Evolutionary conservation across 164 flowering plant species (phyloP), one percentile per base, ranked within the genome.

Genomic region (Tetracentron sinense): DNA sequence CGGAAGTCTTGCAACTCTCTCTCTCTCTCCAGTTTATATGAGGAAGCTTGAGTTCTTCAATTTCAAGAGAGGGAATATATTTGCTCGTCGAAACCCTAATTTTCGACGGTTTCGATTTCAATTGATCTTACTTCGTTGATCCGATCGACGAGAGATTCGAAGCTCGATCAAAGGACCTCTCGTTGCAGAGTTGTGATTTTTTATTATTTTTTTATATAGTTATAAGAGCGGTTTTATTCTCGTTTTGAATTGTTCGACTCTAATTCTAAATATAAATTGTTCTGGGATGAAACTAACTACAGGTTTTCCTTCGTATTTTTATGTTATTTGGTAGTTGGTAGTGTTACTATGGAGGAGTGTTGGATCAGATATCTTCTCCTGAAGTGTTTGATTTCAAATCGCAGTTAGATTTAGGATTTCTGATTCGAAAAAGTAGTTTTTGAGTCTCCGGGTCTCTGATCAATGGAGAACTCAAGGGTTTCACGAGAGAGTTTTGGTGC

Each of bases 391-490:
- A 11, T 26, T 5, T 22, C 11, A n/a, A 52, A 53, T 35, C 16
- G 4, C 33, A 27, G n/a, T 17, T 20, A 16, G 56, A 44, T 19
- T 50, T 22, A 5, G 38, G 42, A 33, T 23, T 53, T 52, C 26
- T 52, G 19, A n/a, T 16, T 19, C 14, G 19, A 27, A 53, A 15
- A 14, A 4, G 29, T n/a, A 20, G 7, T 2, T 20, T 48, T 4
- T 48, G 14, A 29, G n/a, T n/a, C n/a, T n/a, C n/a, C n/a, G 31
- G 23, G 27, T 23, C 49, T 48, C 20, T 22, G 28, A 46, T 44
- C 21, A 10, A 71, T 71, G 74, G 69, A 71, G 29, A 61, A 56
- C 26, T 53, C 61, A 52, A 27, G 30, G 27, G 21, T 56, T 61
- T 42, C 57, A 49, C 61, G 70, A 61, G 64, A 53, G 7, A 48